phyloP scores from a whole-genome alignment of 2,329 filamentous ascomycete species.

The Aotearoamyces nothofagi region DNA sequence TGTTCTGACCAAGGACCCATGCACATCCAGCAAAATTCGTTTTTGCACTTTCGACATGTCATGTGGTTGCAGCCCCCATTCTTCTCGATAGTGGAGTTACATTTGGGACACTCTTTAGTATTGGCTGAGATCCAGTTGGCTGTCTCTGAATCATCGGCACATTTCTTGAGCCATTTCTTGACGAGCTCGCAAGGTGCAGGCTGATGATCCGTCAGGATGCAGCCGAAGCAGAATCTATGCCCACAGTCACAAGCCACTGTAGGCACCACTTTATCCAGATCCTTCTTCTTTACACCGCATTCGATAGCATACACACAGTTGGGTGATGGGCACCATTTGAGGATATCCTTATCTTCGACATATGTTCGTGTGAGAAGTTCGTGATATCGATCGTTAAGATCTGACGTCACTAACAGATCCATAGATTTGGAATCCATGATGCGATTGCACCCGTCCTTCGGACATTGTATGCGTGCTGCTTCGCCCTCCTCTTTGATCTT shows the following conservation, averaged over 20 bases:
- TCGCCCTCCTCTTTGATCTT: constrained; percentile 96
- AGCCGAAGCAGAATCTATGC: constrained; percentile 90
- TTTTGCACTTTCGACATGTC: constrained; percentile 90
- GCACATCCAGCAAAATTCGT: constrained; percentile 99
- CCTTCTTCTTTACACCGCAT: constrained; percentile 75
- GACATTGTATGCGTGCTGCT: constrained; percentile 87
- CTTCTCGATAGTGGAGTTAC: constrained; percentile 95
- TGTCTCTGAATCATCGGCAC: constrained; percentile 93
- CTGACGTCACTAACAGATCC: constrained; percentile 52
- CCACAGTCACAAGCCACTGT: constrained; percentile 78
- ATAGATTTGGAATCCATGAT: constrained; percentile 86
- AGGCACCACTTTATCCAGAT: constrained; percentile 71
- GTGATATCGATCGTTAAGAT: constrained; percentile 53
- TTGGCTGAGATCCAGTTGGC: constrained; percentile 99
- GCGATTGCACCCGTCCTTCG: constrained; percentile 70
- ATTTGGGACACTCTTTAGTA: constrained; percentile 95
- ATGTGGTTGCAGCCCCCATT: constrained; percentile 97
- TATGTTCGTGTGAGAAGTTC: constrained; percentile 84
- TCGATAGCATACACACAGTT: constrained; percentile 91
- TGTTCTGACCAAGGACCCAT: constrained; percentile 99
- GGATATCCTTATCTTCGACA: constrained; percentile 87
- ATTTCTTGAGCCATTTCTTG: constrained; percentile 95
- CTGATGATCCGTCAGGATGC: constrained; percentile 77
- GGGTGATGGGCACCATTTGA: constrained; percentile 98
- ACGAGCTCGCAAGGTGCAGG: constrained; percentile 84